Conservation (phyloP, 2,329 filamentous ascomycete genomes). For the Fusarium incarnatum region DNA sequence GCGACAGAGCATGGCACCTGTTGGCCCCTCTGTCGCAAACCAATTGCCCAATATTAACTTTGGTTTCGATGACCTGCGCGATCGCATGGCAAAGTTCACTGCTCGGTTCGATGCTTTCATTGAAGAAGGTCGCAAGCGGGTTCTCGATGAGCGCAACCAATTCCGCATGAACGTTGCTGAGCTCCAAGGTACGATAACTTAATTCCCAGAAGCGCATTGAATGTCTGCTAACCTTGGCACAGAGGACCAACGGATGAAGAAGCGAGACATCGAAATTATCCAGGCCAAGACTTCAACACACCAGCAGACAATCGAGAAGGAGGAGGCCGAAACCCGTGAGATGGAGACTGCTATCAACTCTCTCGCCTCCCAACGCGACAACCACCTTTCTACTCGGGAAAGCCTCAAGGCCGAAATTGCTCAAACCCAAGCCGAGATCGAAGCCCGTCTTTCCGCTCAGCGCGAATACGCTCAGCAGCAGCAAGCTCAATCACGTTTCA, state of each 20-base stretch:
- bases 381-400: slow-evolving; percentile 68
- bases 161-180: slow-evolving; percentile 93
- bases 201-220: background rate
- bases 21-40: slow-evolving; percentile 76
- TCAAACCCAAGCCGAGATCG: slow-evolving; percentile 76
- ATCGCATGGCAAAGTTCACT: slow-evolving; percentile 94
- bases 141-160: slow-evolving; percentile 92
- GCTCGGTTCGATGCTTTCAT: slow-evolving; percentile 93
- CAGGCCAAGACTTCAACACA: slow-evolving; percentile 77
- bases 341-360: slow-evolving; percentile 73
- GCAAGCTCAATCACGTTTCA: slow-evolving; percentile 86
- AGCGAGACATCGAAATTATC: slow-evolving; percentile 86
- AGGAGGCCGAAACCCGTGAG: slow-evolving; percentile 80
- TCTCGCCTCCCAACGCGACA: slow-evolving; percentile 70
- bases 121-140: slow-evolving; percentile 87
- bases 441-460: slow-evolving; percentile 76
- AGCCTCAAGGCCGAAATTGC: slow-evolving; percentile 70
- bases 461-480: slow-evolving; percentile 78
- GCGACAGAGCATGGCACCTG: slow-evolving; percentile 68
- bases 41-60: slow-evolving; percentile 91
- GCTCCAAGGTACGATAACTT: slow-evolving; percentile 76
- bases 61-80: slow-evolving; percentile 93
- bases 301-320: slow-evolving; percentile 79
- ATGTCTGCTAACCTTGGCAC: slow-evolving; percentile 3
- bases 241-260: slow-evolving; percentile 94